Evolutionary conservation across 1,139 yeast genomes (phyloP).

Genomic region (Candida pseudocylindracea): DNA sequence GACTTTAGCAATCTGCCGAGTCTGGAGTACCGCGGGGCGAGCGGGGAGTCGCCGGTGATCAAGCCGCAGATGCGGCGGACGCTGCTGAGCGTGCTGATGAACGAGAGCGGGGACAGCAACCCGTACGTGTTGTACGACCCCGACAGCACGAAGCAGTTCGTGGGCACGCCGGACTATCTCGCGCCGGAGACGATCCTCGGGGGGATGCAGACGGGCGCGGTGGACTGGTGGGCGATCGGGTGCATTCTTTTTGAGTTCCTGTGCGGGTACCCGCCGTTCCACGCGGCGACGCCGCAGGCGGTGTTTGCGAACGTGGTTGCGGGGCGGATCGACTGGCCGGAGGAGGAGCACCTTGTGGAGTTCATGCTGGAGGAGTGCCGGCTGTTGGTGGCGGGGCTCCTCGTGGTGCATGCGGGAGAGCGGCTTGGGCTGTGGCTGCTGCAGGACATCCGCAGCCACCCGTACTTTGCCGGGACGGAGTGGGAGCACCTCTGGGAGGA

Average conservation of each 20-base stretch:
- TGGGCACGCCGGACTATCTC: conserved; percentile 94
- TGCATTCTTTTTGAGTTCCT: conserved; percentile 84
- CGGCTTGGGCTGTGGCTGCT: conserved; percentile 67
- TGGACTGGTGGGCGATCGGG: conserved; percentile 99
- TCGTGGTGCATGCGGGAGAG: conserved; percentile 36
- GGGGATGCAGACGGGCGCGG: conserved; percentile 59
- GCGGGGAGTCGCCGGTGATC: conserved; percentile 25
- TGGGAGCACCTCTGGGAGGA: conserved; percentile 62
- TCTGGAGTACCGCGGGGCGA: conserved; percentile 6
- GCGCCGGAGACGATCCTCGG: conserved; percentile 95
- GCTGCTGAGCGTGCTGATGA: conserved; percentile 34
- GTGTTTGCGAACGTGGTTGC: conserved; percentile 66
- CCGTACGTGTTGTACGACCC: conserved; percentile 52
- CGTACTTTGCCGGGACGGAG: conserved; percentile 46
- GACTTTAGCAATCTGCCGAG: conserved; percentile 6
- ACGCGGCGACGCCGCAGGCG: conserved; percentile 54
- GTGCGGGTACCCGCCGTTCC: conserved; percentile 92
- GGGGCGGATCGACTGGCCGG: conserved; percentile 75
- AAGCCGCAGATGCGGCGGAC: conserved; percentile 25
- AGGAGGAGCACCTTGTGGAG: conserved; percentile 17
- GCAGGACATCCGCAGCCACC: conserved; percentile 54
- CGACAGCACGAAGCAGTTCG: conserved; percentile 32
- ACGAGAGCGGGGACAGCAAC: conserved; percentile 9
- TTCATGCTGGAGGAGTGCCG: conserved; percentile 47
- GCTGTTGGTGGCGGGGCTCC: conserved; percentile 42